Conservation (phyloP, 164 flowering plant species). For the Tinospora cordifolia region DNA sequence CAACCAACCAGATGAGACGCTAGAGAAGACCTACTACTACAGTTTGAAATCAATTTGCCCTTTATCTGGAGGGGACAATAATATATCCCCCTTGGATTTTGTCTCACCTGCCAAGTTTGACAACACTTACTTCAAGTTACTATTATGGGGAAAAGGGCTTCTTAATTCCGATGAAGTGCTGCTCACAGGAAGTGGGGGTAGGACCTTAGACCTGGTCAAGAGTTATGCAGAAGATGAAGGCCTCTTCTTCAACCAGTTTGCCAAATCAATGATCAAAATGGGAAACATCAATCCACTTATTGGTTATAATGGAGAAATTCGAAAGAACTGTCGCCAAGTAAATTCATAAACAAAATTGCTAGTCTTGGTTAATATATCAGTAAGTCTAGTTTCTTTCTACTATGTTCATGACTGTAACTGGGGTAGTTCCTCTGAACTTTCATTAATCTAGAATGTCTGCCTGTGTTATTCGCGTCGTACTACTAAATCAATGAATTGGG, state of each 20-base stretch:
- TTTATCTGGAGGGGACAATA: constrained; percentile 71
- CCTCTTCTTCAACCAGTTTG: constrained; percentile 66
- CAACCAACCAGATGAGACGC: constrained; percentile 65
- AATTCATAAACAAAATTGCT: constrained; percentile 16
- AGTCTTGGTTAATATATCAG: neutral
- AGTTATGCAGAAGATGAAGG: constrained; percentile 52
- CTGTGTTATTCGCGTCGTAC: neutral
- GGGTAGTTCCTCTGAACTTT: neutral
- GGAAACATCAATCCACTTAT: constrained; percentile 63
- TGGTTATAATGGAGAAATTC: constrained; percentile 63
- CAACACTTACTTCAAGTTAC: constrained; percentile 75
- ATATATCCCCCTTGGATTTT: constrained; percentile 67
- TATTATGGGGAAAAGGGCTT: constrained; percentile 70
- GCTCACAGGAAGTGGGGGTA: constrained; percentile 43
- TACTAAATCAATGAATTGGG: constrained; percentile 1
- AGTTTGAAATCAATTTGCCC: constrained; percentile 63
- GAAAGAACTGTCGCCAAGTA: constrained; percentile 54
- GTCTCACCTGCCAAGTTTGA: constrained; percentile 68
- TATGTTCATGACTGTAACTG: neutral
- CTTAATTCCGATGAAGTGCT: constrained; percentile 78
- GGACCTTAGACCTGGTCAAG: constrained; percentile 47
- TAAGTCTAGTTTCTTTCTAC: constrained; percentile 2
- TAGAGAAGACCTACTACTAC: constrained; percentile 49
- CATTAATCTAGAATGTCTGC: constrained; percentile 1
- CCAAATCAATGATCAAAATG: constrained; percentile 85